These are phyloP conservation scores for Lachnellula arida DNA, from an alignment of 2,329 filamentous ascomycete genomes.

Conservation along the genomic window DNA sequence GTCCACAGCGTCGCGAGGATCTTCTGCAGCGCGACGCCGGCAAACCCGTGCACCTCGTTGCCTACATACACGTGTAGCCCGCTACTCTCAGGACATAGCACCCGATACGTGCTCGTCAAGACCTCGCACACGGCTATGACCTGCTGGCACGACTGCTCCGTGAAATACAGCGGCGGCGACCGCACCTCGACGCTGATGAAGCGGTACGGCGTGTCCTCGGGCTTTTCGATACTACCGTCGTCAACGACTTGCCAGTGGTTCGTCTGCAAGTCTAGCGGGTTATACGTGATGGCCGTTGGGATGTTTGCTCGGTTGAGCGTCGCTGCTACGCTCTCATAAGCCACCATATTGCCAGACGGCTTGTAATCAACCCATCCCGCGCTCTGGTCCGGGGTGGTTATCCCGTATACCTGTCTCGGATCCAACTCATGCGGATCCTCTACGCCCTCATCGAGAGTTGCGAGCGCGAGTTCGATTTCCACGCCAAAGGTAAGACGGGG, in stretches of 20 bases:
- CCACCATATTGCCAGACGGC: background rate
- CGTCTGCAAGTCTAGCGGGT: background rate
- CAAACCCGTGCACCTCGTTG: slow-evolving; percentile 22
- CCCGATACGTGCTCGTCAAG: slow-evolving; percentile 14
- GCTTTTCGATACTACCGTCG: slow-evolving; percentile 1
- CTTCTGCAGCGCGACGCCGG: slow-evolving; percentile 26
- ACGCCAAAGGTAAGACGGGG: slow-evolving; percentile 21
- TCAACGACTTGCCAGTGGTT: slow-evolving; percentile 7
- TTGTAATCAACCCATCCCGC: background rate
- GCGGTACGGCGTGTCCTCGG: slow-evolving; percentile 4
- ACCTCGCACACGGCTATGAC: slow-evolving; percentile 7
- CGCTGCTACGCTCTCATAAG: background rate
- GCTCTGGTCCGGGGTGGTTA: background rate
- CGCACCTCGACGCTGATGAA: slow-evolving; percentile 16
- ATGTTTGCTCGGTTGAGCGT: slow-evolving; percentile 3
- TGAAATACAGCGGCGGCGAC: slow-evolving; percentile 15
- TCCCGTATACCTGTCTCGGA: background rate
- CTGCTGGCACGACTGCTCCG: slow-evolving; percentile 2
- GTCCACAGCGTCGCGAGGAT: slow-evolving; percentile 25
- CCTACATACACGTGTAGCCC: slow-evolving; percentile 33
- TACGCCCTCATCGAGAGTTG: background rate
- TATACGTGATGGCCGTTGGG: background rate
- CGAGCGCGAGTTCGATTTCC: slow-evolving; percentile 21
- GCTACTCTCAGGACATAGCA: slow-evolving; percentile 18
- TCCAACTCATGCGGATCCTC: slow-evolving; percentile 10